Conservation (phyloP, 208 protist genomes). For the Leptomonas seymouri region DNA sequence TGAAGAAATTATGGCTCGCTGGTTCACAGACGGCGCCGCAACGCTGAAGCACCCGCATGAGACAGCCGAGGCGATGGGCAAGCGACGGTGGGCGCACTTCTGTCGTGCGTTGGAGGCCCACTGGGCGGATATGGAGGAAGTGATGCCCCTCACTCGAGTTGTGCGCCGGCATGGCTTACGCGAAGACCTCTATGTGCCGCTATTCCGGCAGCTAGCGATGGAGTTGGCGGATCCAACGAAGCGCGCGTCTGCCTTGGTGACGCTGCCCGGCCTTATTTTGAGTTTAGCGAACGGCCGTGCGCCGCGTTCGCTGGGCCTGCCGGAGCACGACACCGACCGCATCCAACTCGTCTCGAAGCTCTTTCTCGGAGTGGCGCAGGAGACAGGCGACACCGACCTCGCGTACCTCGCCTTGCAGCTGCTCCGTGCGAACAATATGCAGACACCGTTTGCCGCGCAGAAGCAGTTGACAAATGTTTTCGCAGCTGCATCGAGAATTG, state of each 20-base stretch:
- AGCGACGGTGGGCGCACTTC: conserved; percentile 33
- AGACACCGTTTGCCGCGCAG: conserved; percentile 72
- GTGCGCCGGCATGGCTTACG: conserved; percentile 56
- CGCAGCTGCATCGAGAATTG: conserved; percentile 64
- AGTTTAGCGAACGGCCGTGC: conserved; percentile 81
- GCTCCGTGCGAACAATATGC: conserved; percentile 78
- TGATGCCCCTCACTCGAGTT: conserved; percentile 63
- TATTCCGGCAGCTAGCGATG: conserved; percentile 79
- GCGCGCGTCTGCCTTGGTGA: conserved; percentile 46
- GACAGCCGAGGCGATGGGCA: conserved; percentile 68
- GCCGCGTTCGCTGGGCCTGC: conserved; percentile 57
- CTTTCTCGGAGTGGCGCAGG: conserved; percentile 72
- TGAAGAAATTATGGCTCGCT: conserved; percentile 58
- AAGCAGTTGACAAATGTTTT: conserved; percentile 90
- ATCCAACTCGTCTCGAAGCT: conserved; percentile 58
- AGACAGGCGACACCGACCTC: conserved; percentile 81
- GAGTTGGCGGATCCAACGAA: conserved; percentile 61
- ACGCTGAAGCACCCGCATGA: conserved; percentile 54
- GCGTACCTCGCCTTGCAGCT: conserved; percentile 85
- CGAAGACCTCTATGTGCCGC: conserved; percentile 64
- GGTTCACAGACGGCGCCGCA: conserved; percentile 68
- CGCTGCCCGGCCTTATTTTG: conserved; percentile 73
- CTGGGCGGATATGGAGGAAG: conserved; percentile 57
- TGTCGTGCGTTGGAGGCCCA: conserved; percentile 43
- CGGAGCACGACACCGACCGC: conserved; percentile 47